Percentiles rank a stretch among this genome's conserved stretches.
Evolutionary conservation across 73 alveolate genomes (phyloP).

Genomic region (Effrenium voratum): DNA sequence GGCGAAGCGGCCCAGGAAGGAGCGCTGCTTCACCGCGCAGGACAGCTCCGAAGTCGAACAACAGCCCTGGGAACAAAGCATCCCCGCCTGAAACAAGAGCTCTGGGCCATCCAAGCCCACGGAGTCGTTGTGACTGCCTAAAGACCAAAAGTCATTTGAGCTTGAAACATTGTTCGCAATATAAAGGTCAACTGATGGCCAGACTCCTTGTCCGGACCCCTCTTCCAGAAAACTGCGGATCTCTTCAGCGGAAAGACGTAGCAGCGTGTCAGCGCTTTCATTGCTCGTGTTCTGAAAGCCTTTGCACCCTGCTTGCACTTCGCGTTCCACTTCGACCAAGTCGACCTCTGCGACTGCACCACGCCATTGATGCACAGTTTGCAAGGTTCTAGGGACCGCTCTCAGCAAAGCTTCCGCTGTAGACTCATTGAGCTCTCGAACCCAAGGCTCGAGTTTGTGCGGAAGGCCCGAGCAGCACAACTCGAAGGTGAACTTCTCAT

Average conservation of each 20-base stretch:
- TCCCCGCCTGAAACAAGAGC: not conserved
- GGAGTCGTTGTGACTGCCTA: not conserved
- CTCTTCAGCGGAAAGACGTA: not conserved
- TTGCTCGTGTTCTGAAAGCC: no score
- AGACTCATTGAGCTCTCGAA: no score
- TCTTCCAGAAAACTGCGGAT: not conserved
- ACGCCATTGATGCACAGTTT: not conserved
- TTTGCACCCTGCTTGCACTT: no score
- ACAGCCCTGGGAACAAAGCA: not conserved
- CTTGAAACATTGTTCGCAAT: not conserved
- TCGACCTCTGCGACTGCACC: not conserved
- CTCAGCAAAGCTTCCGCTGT: no score
- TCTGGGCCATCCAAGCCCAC: slow-evolving; percentile 1
- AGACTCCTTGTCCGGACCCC: not conserved
- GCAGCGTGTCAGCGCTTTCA: not conserved
- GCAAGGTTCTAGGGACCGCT: not conserved
- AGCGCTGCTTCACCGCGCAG: slow-evolving; percentile 2
- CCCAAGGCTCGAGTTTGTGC: no score
- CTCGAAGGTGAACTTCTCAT: not conserved
- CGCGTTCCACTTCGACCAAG: not conserved
- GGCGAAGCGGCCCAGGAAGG: not conserved
- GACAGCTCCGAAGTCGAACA: not conserved
- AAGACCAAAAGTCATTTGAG: not conserved
- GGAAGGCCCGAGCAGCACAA: not conserved
- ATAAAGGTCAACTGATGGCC: not conserved